Evolutionary conservation across 1,139 yeast species (phyloP).

Genomic region (Starmera stellimalicola): DNA sequence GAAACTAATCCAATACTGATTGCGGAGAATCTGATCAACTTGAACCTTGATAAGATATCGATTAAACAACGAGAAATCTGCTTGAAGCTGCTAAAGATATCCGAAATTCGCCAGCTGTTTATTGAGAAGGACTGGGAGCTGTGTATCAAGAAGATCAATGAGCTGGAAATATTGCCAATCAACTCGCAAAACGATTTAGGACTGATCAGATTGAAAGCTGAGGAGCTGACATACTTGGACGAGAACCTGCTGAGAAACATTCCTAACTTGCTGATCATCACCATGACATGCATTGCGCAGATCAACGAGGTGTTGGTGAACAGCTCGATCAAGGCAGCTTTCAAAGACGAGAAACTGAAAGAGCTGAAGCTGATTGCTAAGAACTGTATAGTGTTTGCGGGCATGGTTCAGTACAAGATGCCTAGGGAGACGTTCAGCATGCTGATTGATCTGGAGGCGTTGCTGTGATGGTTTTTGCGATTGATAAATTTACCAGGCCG

Average conservation of each 20-base stretch:
- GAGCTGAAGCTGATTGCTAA: constrained; percentile 61
- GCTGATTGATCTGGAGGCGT: constrained; percentile 62
- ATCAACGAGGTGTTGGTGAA: constrained; percentile 36
- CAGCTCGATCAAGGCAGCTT: constrained; percentile 39
- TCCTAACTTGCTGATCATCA: constrained; percentile 70
- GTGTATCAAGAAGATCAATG: constrained; percentile 47
- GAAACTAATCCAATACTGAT: constrained; percentile 38
- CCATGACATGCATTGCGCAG: constrained; percentile 70
- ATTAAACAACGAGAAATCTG: constrained; percentile 52
- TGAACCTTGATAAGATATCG: constrained; percentile 33
- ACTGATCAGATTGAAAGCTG: constrained; percentile 39
- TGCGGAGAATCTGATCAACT: constrained; percentile 49
- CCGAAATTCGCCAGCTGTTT: constrained; percentile 57
- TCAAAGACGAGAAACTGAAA: constrained; percentile 45
- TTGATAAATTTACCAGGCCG: too few relatives aligned
- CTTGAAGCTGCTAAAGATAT: constrained; percentile 52
- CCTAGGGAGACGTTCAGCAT: constrained; percentile 82
- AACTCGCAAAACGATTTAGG: constrained; percentile 22
- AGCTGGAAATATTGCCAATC: constrained; percentile 60
- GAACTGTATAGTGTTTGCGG: constrained; percentile 91
- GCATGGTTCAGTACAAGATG: constrained; percentile 92
- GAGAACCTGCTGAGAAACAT: constrained; percentile 70
- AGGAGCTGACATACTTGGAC: constrained; percentile 51
- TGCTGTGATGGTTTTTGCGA: constrained; percentile 16
- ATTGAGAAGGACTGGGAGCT: constrained; percentile 50